Percentiles rank a stretch among this genome's conserved stretches.
phyloP scores from a whole-genome alignment of 371 early-diverging fungal species.

The Quaeritorhiza haematococci region DNA sequence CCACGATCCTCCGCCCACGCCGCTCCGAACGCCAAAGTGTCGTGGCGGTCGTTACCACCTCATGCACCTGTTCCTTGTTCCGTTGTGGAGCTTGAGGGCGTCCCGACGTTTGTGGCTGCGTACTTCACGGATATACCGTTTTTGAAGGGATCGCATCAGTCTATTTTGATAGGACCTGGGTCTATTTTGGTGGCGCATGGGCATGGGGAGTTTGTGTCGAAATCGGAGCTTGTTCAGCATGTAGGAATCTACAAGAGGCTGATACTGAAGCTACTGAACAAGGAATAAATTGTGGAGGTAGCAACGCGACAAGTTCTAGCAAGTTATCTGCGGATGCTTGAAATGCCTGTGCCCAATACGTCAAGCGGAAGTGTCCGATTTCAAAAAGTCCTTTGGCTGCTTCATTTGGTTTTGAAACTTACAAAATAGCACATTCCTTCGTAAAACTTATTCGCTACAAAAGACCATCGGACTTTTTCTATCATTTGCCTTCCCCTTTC shows the following conservation, averaged over 20 bases:
- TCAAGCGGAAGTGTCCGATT: too few relatives aligned
- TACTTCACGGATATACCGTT: constrained; percentile 22
- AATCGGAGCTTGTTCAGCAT: constrained; percentile 34
- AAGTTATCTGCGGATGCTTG: too few relatives aligned
- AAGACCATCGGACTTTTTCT: too few relatives aligned
- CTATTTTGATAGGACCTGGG: constrained; percentile 34
- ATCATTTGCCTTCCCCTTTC: too few relatives aligned
- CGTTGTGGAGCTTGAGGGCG: constrained; percentile 13
- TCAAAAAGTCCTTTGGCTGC: too few relatives aligned
- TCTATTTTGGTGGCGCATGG: constrained; percentile 42
- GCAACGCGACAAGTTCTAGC: too few relatives aligned
- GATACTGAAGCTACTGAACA: not conserved
- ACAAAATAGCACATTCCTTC: too few relatives aligned
- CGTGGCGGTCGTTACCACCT: constrained; percentile 6
- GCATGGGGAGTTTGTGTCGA: constrained; percentile 38
- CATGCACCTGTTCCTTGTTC: constrained; percentile 40
- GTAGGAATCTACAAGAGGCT: constrained; percentile 35
- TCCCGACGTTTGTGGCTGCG: not conserved
- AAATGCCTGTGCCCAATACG: too few relatives aligned
- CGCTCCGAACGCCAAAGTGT: not conserved
- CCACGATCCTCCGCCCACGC: not conserved
- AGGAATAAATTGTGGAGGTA: too few relatives aligned
- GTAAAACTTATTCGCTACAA: too few relatives aligned
- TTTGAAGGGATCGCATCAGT: constrained; percentile 6
- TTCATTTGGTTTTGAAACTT: too few relatives aligned